These are phyloP conservation scores for Plantago rigida DNA, from an alignment of 305 asterid species.

Conservation along the genomic window DNA sequence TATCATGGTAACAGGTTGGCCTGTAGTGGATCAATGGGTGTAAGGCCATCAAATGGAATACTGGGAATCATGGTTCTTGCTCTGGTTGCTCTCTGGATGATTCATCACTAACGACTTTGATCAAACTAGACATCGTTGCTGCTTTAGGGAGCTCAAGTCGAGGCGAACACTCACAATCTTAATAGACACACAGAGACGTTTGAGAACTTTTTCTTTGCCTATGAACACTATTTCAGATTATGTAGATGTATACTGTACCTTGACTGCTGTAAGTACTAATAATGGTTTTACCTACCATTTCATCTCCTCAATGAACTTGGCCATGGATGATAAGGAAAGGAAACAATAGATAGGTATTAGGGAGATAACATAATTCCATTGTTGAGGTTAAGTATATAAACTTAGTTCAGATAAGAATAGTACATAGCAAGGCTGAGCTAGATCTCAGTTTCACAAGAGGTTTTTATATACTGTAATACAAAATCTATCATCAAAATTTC, in stretches of 20 bases:
- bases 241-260: too few species aligned
- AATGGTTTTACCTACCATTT: too few species aligned
- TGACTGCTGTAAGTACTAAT: too few species aligned
- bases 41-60: constrained; percentile 20
- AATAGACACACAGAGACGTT: too few species aligned
- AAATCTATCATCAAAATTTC: constrained; percentile 26
- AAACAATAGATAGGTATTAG: too few species aligned
- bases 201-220: too few species aligned
- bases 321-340: too few species aligned
- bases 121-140: not conserved
- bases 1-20: constrained; percentile 47
- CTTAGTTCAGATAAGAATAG: not conserved
- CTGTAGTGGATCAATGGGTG: constrained; percentile 43
- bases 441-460: constrained; percentile 19
- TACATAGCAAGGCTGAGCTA: not conserved
- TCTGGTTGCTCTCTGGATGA: constrained; percentile 27
- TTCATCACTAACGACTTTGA: constrained; percentile 4
- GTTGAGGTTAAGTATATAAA: not conserved
- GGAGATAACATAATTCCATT: too few species aligned
- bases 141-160: not conserved
- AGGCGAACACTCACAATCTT: not conserved
- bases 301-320: too few species aligned
- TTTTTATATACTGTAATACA: constrained; percentile 23
- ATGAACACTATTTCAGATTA: too few species aligned
- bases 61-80: constrained; percentile 36